Evolutionary conservation across 1,284 basidiomycete genomes (phyloP), one percentile per base, ranked within the genome.

Genomic region (Mixia osmundae): DNA sequence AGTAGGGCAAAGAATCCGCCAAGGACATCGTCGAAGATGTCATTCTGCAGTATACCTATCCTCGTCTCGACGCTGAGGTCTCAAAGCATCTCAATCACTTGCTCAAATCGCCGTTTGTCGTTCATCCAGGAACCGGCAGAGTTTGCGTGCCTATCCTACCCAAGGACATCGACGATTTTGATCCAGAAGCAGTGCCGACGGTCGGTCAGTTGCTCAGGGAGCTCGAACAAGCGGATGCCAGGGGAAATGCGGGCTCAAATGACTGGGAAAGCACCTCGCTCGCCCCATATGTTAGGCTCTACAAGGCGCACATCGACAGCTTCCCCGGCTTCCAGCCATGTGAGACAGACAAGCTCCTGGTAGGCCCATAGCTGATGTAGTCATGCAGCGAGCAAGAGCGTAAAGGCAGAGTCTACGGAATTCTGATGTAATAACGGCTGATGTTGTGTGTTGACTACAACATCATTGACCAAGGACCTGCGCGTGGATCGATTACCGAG

Each of bases 71-170:
- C 56, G 75, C 80, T 5, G 89, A 97, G 56, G 89, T 99, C 11
- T 87, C 85, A 2, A 91, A 95, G 53, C 82, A 89, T 51, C 68
- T 85, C 39, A 97, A 97, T 60, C 91, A 99, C 60, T 67, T 99
- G 61, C 70, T 99, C 43, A 99, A 99, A 57, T 75, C 82, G 19
- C 91, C 91, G 0, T 97, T 99, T 57, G 91, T 85, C 53, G 65
- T 97, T 0, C 89, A 99, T 57, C 89, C 91, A 0, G 82, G 82
- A 43, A 97, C 91, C 2, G 61, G 87, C 1, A 70, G 85, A 27
- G 71, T 99, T 8, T 99, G 89, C 56, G 80, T 97, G 0, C 91
- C 91, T 1, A 63, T 97, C 21, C 75, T 91, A 50, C 76, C 82
- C 2, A 31, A 43, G 10, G 59, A 59, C 23, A 69, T 89, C n/a